These are phyloP conservation scores for Fusarium tupiense DNA, from an alignment of 2,329 filamentous ascomycete genomes.

Conservation along the genomic window DNA sequence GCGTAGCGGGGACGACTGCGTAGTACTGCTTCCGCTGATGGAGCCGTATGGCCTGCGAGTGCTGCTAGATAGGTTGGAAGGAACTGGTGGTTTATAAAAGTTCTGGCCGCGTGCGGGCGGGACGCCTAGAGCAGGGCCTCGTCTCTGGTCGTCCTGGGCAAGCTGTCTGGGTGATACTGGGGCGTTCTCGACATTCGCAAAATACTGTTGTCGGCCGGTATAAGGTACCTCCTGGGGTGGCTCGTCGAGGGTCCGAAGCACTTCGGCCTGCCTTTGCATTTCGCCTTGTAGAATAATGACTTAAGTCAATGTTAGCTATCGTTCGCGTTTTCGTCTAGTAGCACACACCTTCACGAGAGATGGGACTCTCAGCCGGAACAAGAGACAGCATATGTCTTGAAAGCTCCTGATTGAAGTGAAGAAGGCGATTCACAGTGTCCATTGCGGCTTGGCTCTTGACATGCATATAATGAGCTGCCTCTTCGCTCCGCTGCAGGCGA, in stretches of 20 bases:
- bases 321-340: not conserved
- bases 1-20: conserved; percentile 76
- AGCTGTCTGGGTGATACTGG: conserved; percentile 90
- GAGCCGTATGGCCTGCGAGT: conserved; percentile 86
- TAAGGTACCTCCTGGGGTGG: conserved; percentile 73
- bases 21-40: conserved; percentile 75
- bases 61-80: conserved; percentile 82
- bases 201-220: conserved; percentile 73
- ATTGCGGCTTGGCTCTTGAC: conserved; percentile 83
- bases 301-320: conserved; percentile 44
- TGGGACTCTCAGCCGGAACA: conserved; percentile 77
- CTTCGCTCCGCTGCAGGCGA: conserved; percentile 83
- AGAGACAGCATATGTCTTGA: conserved; percentile 78
- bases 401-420: conserved; percentile 85
- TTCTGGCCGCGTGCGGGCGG: conserved; percentile 66
- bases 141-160: conserved; percentile 84
- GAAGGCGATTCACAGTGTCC: conserved; percentile 77
- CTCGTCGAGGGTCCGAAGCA: conserved; percentile 67
- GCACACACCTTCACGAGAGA: conserved; percentile 83
- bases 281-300: conserved; percentile 67
- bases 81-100: conserved; percentile 80
- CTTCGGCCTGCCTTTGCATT: conserved; percentile 69
- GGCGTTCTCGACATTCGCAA: conserved; percentile 74
- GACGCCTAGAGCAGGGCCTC: conserved; percentile 74
- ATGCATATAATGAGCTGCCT: conserved; percentile 81